Conservation (phyloP, 139 green algal species). For the Haematococcus sp. region DNA sequence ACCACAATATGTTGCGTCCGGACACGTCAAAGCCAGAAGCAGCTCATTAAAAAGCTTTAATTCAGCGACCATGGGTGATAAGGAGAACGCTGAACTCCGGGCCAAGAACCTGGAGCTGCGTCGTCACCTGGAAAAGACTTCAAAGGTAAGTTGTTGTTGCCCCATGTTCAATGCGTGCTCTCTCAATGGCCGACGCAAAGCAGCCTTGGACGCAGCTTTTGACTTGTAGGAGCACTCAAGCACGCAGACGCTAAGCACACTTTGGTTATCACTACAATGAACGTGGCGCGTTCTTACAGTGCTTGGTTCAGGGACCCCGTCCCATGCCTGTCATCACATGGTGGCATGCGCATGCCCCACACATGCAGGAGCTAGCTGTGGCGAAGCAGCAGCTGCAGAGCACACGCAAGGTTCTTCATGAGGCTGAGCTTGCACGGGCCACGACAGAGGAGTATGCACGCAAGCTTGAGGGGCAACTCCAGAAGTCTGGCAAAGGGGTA, state of each 20-base stretch:
- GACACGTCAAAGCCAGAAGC: too few species aligned
- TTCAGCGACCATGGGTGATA: neutral
- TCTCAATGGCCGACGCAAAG: too few species aligned
- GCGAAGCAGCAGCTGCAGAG: conserved; percentile 4
- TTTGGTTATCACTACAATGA: too few species aligned
- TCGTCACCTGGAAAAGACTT: conserved; percentile 1
- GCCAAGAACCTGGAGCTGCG: conserved; percentile 1
- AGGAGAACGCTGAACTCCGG: neutral
- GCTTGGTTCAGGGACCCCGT: too few species aligned
- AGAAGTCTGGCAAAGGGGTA: neutral
- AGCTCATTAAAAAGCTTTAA: too few species aligned
- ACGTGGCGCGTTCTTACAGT: too few species aligned
- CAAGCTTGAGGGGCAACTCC: neutral
- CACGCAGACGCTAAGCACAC: too few species aligned
- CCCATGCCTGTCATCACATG: neutral
- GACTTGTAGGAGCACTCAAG: too few species aligned
- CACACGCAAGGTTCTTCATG: neutral
- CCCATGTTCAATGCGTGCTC: too few species aligned
- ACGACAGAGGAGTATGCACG: conserved; percentile 2
- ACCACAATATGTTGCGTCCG: too few species aligned
- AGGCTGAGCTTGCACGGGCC: neutral
- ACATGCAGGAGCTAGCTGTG: neutral
- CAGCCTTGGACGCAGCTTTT: too few species aligned
- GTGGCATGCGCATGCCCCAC: neutral
- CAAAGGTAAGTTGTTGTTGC: conserved; percentile 1